Conservation (phyloP, 495 filamentous ascomycete genomes). For the Elasticomyces elasticus region DNA sequence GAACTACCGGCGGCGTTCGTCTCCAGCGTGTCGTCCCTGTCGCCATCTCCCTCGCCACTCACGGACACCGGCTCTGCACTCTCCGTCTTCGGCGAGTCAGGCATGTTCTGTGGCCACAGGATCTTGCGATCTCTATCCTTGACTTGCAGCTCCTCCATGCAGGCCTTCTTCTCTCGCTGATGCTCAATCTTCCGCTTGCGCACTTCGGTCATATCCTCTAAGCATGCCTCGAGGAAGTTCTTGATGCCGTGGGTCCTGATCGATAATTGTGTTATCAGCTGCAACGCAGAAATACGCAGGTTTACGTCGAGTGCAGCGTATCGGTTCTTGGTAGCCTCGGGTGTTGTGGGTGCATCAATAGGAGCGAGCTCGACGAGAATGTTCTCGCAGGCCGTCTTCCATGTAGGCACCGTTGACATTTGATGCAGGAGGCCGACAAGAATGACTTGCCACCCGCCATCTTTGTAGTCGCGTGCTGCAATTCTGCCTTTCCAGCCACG, state of each 20-base stretch:
- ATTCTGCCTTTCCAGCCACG: constrained; percentile 79
- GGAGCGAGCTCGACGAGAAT: constrained; percentile 73
- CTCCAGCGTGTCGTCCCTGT: constrained; percentile 34
- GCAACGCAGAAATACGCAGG: constrained; percentile 63
- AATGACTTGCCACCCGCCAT: constrained; percentile 86
- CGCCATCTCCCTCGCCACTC: constrained; percentile 46
- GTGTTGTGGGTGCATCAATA: constrained; percentile 57
- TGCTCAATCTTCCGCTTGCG: constrained; percentile 92
- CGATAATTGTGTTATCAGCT: constrained; percentile 82
- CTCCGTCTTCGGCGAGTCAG: constrained; percentile 51
- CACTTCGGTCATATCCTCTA: constrained; percentile 81
- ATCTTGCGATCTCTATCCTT: constrained; percentile 84
- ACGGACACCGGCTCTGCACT: constrained; percentile 53
- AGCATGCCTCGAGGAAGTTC: constrained; percentile 81
- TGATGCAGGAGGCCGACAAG: constrained; percentile 79
- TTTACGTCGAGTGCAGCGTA: constrained; percentile 75
- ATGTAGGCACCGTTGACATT: constrained; percentile 62
- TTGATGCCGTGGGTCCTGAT: constrained; percentile 74
- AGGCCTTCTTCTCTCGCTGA: constrained; percentile 69
- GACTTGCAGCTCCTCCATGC: constrained; percentile 69
- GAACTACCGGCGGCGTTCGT: constrained; percentile 28
- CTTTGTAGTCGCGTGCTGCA: constrained; percentile 71
- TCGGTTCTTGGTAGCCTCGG: constrained; percentile 57
- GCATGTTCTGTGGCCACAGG: constrained; percentile 61
- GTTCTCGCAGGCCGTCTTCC: constrained; percentile 63